phyloP scores from a whole-genome alignment of 1,284 basidiomycete species.

The Ustilago esculenta region DNA sequence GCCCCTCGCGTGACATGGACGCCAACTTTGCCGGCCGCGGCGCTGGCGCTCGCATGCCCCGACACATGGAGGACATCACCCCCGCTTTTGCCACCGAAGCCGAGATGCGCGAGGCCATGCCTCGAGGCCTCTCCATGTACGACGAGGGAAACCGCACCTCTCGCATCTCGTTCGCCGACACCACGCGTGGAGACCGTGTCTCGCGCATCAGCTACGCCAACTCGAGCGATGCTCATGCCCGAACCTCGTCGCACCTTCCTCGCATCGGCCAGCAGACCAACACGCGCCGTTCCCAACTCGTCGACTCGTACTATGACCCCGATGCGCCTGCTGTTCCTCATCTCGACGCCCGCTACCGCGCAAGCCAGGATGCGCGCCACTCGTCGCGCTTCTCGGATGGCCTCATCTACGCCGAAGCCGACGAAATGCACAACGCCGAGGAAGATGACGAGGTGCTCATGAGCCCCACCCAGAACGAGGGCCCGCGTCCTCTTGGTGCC shows the following conservation, averaged over 20 bases:
- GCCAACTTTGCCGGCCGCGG: conserved; percentile 50
- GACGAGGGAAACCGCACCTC: conserved; percentile 47
- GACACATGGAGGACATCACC: conserved; percentile 51
- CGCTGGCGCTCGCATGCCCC: conserved; percentile 45
- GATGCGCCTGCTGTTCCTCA: conserved; percentile 51
- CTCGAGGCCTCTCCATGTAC: conserved; percentile 51
- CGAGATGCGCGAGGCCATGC: conserved; percentile 54
- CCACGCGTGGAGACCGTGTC: conserved; percentile 55
- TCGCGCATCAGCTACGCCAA: conserved; percentile 58
- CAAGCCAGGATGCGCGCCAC: conserved; percentile 37
- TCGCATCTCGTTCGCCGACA: conserved; percentile 54
- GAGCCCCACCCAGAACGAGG: conserved; percentile 60
- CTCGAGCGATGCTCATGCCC: conserved; percentile 47
- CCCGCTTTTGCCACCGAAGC: conserved; percentile 39
- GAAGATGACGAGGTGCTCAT: conserved; percentile 52
- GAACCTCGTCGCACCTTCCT: conserved; percentile 36
- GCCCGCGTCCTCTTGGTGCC: conserved; percentile 37
- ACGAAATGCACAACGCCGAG: conserved; percentile 31
- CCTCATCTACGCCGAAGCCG: conserved; percentile 40
- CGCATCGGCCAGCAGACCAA: conserved; percentile 37
- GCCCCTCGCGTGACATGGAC: conserved; percentile 50
- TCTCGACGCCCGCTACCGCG: conserved; percentile 35
- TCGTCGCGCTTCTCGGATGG: conserved; percentile 39
- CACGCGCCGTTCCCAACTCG: conserved; percentile 40
- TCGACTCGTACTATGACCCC: conserved; percentile 56